Percentiles rank a stretch among this genome's conserved stretches.
phyloP scores from a whole-genome alignment of 129 eudicot genomes.

The Arctium lappa region DNA sequence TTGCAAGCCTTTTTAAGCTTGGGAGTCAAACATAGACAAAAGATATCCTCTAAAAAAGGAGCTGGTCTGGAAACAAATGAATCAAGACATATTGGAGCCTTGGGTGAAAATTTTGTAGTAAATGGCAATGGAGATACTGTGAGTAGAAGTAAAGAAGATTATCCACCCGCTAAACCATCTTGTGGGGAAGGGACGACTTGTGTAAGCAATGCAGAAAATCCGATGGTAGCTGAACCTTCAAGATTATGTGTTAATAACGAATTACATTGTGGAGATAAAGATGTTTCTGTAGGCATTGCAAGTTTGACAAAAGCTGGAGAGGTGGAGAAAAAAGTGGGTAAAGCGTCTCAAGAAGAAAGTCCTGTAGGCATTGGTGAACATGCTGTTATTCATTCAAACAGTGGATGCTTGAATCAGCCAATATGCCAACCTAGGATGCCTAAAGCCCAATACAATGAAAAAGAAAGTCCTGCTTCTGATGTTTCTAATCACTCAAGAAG shows the following conservation, averaged over 20 bases:
- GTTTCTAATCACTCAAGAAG: constrained; percentile 27
- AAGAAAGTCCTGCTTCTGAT: constrained; percentile 24
- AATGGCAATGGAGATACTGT: constrained; percentile 7
- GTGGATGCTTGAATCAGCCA: background rate
- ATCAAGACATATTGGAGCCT: constrained; percentile 16
- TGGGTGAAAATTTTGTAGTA: constrained; percentile 23
- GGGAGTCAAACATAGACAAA: constrained; percentile 17
- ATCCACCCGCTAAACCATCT: background rate
- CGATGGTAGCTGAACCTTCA: constrained; percentile 14
- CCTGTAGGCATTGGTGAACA: background rate
- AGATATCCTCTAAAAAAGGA: constrained; percentile 19
- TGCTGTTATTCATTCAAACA: background rate
- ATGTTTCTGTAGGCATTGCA: background rate
- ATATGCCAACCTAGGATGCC: constrained; percentile 10
- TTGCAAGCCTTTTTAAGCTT: constrained; percentile 41
- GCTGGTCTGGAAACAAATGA: constrained; percentile 10
- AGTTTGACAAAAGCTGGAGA: background rate
- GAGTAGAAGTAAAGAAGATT: constrained; percentile 12
- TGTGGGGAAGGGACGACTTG: background rate
- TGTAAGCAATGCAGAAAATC: constrained; percentile 7
- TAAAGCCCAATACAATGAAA: constrained; percentile 27
- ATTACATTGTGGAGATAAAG: constrained; percentile 17
- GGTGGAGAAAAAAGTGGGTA: constrained; percentile 2
- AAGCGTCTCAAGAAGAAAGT: background rate
- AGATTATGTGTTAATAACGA: background rate